Evolutionary conservation across 768 basidiomycete genomes (phyloP), one percentile per base, ranked within the genome.

Genomic region (Rubroboletus pulcherrimus): DNA sequence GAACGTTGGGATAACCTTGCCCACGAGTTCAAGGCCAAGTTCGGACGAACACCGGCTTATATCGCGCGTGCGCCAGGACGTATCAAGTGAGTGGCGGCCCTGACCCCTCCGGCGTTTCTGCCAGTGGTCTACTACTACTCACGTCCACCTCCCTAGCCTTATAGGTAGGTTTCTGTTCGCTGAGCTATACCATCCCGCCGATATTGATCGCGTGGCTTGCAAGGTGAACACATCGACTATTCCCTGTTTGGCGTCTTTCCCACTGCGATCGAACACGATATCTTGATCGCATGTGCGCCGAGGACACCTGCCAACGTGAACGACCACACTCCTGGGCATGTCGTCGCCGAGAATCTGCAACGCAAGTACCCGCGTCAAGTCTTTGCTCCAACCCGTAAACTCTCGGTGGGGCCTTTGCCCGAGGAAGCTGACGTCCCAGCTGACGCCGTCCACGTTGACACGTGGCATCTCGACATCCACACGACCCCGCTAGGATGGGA

Each of bases 181-280:
- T 24, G 39, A 26, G 2, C 10, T 4, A 19, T 47, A 34, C 34
- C 35, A 33, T 33, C 34, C 35, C 31, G 35, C 10, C 26, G 10
- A 43, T 21, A 37, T 39, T 45, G 52, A 51, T 43, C 33, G n/a
- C 29, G 54, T 49, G n/a, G 6, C 21, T 52, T 71, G 17, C 67
- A 73, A 83, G 89, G 89, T 33, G 89, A 91, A 73, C 88, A 92
- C 66, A 87, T 92, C 67, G 90, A 92, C 70, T 92, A 92, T 61
- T 82, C 86, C 0, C 74, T 91, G 29, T 91, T 92, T 61, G 91
- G 91, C 4, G 90, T 90, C 8, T 78, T 93, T 35, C 93, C 91
- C 15, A 80, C 86, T n/a, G 92, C 91, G 0, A 80, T 93, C 38
- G 91, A 92, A 60, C 82, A 82, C 49, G 93, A 93, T 68, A 86